phyloP scores from a whole-genome alignment of 495 filamentous ascomycete genomes.

The Trichoderma erinaceum region DNA sequence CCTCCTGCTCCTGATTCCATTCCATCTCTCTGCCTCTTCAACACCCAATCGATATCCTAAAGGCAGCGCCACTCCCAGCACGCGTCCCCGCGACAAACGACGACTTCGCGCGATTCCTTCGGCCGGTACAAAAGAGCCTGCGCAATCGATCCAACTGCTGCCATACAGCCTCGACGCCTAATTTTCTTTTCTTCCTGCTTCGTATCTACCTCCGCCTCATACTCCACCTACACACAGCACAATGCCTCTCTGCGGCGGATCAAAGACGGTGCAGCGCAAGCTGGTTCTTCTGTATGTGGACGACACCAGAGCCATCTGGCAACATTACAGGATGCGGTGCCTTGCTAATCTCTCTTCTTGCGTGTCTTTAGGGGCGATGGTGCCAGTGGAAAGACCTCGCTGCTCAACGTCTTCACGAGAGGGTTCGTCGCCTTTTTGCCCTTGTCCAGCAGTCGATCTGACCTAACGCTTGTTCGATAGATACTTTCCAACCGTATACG shows the following conservation, averaged over 20 bases:
- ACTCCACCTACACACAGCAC: conserved; percentile 17
- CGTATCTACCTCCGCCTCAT: not conserved
- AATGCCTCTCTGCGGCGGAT: conserved; percentile 59
- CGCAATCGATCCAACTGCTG: not conserved
- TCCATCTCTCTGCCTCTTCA: not conserved
- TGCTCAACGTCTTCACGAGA: conserved; percentile 97
- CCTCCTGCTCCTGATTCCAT: not conserved
- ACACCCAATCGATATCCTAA: not conserved
- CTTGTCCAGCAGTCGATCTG: not conserved
- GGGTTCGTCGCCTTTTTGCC: conserved; percentile 53
- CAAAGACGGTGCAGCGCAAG: conserved; percentile 87
- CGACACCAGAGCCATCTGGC: not conserved
- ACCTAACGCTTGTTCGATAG: conserved; percentile 36
- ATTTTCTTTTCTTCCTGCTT: too few relatives aligned
- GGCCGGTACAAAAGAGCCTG: not conserved
- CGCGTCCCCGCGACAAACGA: not conserved
- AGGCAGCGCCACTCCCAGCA: not conserved
- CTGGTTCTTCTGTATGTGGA: conserved; percentile 84
- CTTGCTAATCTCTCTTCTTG: conserved; percentile 25
- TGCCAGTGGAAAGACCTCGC: conserved; percentile 94
- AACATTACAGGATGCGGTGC: not conserved
- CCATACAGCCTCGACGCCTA: not conserved
- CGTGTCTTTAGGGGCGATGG: conserved; percentile 70
- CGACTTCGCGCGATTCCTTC: not conserved
- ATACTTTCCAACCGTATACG: conserved; percentile 97